phyloP scores from a whole-genome alignment of 2,329 filamentous ascomycete genomes.

The Cercospora brassicicola region DNA sequence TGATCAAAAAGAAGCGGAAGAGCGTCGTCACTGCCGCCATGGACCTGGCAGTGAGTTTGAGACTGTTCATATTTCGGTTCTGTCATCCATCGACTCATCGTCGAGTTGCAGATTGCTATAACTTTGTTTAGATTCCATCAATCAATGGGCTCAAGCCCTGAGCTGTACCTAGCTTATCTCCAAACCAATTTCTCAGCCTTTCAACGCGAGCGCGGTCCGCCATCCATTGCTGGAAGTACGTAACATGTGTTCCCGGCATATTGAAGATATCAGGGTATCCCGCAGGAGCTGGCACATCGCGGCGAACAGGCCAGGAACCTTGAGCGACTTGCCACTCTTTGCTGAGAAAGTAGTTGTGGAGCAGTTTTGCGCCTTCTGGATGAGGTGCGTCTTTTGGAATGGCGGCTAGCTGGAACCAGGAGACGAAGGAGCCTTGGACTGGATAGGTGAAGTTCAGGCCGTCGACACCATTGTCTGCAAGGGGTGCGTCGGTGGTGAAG shows the following conservation, averaged over 20 bases:
- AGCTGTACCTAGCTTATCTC: background rate
- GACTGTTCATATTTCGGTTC: background rate
- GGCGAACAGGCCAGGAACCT: background rate
- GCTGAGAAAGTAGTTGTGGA: background rate
- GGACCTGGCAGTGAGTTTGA: background rate
- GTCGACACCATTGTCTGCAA: background rate
- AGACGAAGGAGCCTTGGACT: background rate
- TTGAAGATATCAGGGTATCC: background rate
- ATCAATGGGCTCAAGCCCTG: constrained; percentile 1
- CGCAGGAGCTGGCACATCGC: background rate
- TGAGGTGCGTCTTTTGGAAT: background rate
- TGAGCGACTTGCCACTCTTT: constrained; percentile 4
- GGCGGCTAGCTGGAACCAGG: constrained; percentile 6
- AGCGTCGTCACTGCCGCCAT: background rate
- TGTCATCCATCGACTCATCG: background rate
- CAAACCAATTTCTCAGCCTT: background rate
- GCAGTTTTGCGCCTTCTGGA: background rate
- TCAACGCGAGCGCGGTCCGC: background rate
- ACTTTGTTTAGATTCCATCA: constrained; percentile 1
- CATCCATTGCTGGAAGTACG: constrained; percentile 2
- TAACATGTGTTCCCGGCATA: background rate
- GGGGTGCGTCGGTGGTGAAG: background rate
- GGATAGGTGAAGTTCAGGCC: background rate
- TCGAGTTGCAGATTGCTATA: background rate
- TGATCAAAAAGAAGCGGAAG: background rate